Base-by-base conservation (phyloP, 805 yeast genomes). In the Wickerhamomyces subpelliculosus region DNA sequence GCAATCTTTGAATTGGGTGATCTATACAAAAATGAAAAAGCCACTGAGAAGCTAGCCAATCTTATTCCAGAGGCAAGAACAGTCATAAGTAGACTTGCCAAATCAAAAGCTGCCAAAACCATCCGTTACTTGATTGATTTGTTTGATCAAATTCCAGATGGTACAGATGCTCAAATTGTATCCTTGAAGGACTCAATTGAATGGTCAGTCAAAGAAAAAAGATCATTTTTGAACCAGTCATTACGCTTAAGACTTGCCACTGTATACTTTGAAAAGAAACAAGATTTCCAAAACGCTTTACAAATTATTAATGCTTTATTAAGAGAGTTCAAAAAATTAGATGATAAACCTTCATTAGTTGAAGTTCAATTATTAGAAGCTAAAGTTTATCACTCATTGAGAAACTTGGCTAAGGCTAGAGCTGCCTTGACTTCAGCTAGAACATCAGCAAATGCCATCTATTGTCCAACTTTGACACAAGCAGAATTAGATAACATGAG, bases 381-480 rank as follows among this genome's bases (percentile, higher is more conserved):
- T 17, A 82, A 87, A 55, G 87, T 86, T 29, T 93, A 83, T 60
- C 96, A 89, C 60, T 88, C 95, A 21, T 70, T 93, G 52, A 77
- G 96, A 59, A 93, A 93, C 60, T 73, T 85, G 52, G 84, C 96
- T 5, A 93, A 90, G 64, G 76, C 96, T 5, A 78, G 85, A 52
- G 97, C 97, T 8, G 80, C 96, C 3, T 70, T 93, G 51, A 88
- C 97, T 2, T 80, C 95, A 34, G 96, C 98, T 2, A 77, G 97
- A 61, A 93, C 98, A 0, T 83, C 95, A 3, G 98, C 98, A n/a
- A 94, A 93, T 60, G 75, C 97, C 18, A 86, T 93, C 37, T 94
- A 89, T 66, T 85, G 96, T 53, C 95, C 97, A 9, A 84, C 97
- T n/a, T 68, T 80, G 36, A 73, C 83, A 51, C 96, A 93, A 64